Conservation (phyloP, 768 basidiomycete species). For the Coprinellus aureogranulatus region DNA sequence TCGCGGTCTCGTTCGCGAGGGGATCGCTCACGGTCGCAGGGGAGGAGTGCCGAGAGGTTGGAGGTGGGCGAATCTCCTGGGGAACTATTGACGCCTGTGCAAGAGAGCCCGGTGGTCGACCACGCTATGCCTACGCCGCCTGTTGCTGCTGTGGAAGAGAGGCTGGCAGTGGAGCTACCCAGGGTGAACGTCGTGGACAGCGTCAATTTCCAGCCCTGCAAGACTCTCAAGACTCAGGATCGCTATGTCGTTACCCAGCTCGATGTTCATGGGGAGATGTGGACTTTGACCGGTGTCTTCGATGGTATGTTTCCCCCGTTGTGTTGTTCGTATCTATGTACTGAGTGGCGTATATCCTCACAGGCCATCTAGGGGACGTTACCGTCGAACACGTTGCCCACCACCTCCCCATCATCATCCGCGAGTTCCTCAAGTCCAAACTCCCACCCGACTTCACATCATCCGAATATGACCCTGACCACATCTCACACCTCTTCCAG, state of each 20-base stretch:
- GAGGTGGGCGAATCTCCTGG: neutral
- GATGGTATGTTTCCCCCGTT: conserved; percentile 46
- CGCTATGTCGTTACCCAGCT: conserved; percentile 59
- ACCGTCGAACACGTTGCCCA: conserved; percentile 68
- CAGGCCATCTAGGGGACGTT: conserved; percentile 68
- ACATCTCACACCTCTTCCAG: conserved; percentile 56
- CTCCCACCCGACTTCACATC: conserved; percentile 21
- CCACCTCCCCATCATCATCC: conserved; percentile 66
- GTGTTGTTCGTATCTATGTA: conserved; percentile 3
- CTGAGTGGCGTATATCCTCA: conserved; percentile 11
- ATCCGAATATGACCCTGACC: conserved; percentile 29
- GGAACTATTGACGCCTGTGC: neutral
- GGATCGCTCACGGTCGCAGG: neutral
- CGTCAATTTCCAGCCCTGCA: conserved; percentile 67
- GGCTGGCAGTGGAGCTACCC: conserved; percentile 11
- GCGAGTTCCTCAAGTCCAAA: conserved; percentile 49
- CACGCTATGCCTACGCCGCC: conserved; percentile 18
- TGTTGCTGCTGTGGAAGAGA: conserved; percentile 29
- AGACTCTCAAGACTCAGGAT: conserved; percentile 55
- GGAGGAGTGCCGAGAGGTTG: conserved; percentile 21
- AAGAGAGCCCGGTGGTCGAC: neutral
- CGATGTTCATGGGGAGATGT: conserved; percentile 52
- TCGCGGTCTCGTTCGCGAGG: neutral
- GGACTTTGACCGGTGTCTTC: conserved; percentile 70
- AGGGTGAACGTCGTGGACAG: conserved; percentile 39